Conservation (phyloP, 2,329 filamentous ascomycete species). For the Paraconiothyrium brasiliense region DNA sequence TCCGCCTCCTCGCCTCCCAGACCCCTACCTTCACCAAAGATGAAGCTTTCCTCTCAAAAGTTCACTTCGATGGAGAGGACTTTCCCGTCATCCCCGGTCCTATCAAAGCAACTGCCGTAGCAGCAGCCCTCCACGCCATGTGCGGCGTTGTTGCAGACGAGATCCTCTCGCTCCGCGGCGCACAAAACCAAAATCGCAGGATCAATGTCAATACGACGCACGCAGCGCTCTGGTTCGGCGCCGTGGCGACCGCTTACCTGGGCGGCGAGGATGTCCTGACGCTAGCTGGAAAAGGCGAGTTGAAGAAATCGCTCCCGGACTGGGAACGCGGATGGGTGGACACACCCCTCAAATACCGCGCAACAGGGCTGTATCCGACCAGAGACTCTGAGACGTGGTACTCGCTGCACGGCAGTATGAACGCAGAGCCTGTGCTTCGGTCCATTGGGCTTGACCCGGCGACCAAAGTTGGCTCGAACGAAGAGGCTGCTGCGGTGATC, state of each 20-base stretch:
- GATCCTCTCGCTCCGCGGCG: slow-evolving; percentile 43
- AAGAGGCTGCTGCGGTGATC: slow-evolving; percentile 35
- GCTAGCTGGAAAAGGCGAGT: slow-evolving; percentile 39
- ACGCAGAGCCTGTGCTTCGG: slow-evolving; percentile 54
- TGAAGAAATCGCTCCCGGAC: slow-evolving; percentile 46
- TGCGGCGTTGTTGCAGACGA: slow-evolving; percentile 55
- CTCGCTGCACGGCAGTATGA: slow-evolving; percentile 61
- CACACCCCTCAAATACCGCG: slow-evolving; percentile 51
- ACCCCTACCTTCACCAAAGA: slow-evolving; percentile 55
- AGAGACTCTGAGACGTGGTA: slow-evolving; percentile 58
- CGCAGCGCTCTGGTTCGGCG: slow-evolving; percentile 57
- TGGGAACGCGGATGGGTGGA: slow-evolving; percentile 52
- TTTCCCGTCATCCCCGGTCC: slow-evolving; percentile 55
- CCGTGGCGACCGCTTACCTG: slow-evolving; percentile 50
- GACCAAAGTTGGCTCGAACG: slow-evolving; percentile 20
- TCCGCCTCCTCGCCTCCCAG: slow-evolving; percentile 47
- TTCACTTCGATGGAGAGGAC: slow-evolving; percentile 52
- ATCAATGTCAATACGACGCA: slow-evolving; percentile 60
- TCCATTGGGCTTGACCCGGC: slow-evolving; percentile 57
- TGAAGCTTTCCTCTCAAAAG: slow-evolving; percentile 40
- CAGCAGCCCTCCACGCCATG: slow-evolving; percentile 57
- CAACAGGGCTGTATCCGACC: slow-evolving; percentile 54
- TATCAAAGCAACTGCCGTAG: slow-evolving; percentile 55
- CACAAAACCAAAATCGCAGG: slow-evolving; percentile 24
- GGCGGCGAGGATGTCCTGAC: slow-evolving; percentile 41